These are phyloP conservation scores for Phellopilus nigrolimitatus DNA, from an alignment of 1,284 basidiomycete species.

Conservation along the genomic window DNA sequence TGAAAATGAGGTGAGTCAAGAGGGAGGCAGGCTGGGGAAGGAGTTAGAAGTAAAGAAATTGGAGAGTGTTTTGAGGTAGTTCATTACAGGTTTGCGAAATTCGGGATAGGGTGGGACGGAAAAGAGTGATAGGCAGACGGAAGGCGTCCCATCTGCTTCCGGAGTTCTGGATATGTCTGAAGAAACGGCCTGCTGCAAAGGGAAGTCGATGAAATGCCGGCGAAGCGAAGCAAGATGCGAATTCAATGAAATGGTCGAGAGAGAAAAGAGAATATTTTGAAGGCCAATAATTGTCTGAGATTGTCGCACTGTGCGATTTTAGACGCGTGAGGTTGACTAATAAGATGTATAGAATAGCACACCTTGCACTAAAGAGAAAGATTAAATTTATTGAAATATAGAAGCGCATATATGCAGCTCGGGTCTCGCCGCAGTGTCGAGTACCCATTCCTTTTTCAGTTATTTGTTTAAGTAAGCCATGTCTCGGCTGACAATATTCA, in stretches of 20 bases:
- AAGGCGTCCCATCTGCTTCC: constrained; percentile 29
- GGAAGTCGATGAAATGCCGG: constrained; percentile 57
- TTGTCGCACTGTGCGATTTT: constrained; percentile 46
- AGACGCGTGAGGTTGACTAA: no score
- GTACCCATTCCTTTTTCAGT: no score
- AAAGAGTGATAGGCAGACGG: constrained; percentile 43
- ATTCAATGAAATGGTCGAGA: constrained; percentile 50
- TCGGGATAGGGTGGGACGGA: constrained; percentile 41
- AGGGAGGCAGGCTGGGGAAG: constrained; percentile 48
- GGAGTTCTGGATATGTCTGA: constrained; percentile 34
- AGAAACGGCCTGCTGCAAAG: constrained; percentile 48
- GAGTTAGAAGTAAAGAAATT: constrained; percentile 53
- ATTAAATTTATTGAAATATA: no score
- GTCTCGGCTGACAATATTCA: no score
- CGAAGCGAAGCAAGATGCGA: constrained; percentile 55
- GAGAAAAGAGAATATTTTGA: constrained; percentile 51
- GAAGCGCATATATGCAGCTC: no score
- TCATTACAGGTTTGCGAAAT: constrained; percentile 38
- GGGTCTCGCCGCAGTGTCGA: no score
- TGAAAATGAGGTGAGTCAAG: constrained; percentile 40
- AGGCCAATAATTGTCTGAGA: constrained; percentile 48
- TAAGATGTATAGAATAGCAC: constrained; percentile 19
- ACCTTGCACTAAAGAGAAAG: constrained; percentile 57
- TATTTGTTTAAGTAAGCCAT: no score
- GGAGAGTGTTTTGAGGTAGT: constrained; percentile 48